Evolutionary conservation across 805 yeast genomes (phyloP).

Genomic region (Cyberlindnera lachancei): DNA sequence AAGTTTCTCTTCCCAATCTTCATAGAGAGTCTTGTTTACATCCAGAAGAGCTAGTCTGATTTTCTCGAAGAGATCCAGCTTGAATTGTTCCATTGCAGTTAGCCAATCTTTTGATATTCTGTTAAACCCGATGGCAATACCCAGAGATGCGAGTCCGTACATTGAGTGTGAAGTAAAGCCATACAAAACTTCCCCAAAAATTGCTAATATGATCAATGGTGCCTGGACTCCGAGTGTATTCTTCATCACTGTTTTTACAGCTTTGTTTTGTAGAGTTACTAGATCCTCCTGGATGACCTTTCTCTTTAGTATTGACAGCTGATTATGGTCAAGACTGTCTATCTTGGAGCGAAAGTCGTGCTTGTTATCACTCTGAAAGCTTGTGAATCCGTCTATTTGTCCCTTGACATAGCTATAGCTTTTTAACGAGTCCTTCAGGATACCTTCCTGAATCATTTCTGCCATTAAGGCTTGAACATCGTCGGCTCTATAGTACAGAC

Average conservation of each 20-base stretch:
- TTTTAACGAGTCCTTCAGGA: slow-evolving; percentile 21
- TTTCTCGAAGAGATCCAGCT: slow-evolving; percentile 18
- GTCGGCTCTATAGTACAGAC: slow-evolving; percentile 25
- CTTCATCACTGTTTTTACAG: slow-evolving; percentile 18
- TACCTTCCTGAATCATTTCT: slow-evolving; percentile 20
- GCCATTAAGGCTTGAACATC: slow-evolving; percentile 22
- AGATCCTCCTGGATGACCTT: slow-evolving; percentile 16
- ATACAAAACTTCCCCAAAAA: slow-evolving; percentile 22
- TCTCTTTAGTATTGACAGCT: slow-evolving; percentile 14
- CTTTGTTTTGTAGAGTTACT: slow-evolving; percentile 19
- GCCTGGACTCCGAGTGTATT: slow-evolving; percentile 26
- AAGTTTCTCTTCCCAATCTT: slow-evolving; percentile 18
- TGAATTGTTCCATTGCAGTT: slow-evolving; percentile 17
- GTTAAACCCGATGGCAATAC: slow-evolving; percentile 24
- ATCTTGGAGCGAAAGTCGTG: slow-evolving; percentile 4
- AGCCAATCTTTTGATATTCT: slow-evolving; percentile 26
- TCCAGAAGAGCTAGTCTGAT: slow-evolving; percentile 16
- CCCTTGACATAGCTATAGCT: slow-evolving; percentile 27
- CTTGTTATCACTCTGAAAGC: slow-evolving; percentile 9
- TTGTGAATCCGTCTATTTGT: slow-evolving; percentile 21
- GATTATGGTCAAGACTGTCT: slow-evolving; percentile 9
- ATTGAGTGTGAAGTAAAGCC: slow-evolving; percentile 26
- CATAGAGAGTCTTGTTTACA: slow-evolving; percentile 13
- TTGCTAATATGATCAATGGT: slow-evolving; percentile 22
- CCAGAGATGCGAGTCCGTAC: slow-evolving; percentile 26